phyloP scores from a whole-genome alignment of 306 rosid genomes.

The Geum urbanum region DNA sequence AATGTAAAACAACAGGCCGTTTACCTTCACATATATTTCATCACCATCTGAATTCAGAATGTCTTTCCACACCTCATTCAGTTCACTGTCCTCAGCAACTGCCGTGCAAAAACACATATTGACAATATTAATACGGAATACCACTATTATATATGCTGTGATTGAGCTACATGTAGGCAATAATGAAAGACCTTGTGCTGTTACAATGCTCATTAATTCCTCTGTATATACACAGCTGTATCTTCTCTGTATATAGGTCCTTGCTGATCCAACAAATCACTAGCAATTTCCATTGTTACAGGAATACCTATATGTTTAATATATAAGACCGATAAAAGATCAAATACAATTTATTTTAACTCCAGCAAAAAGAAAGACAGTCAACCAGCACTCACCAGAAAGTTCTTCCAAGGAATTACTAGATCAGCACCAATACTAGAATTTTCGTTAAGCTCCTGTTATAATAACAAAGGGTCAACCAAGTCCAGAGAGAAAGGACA shows the following conservation, averaged over 20 bases:
- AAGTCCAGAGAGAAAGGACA: neutral
- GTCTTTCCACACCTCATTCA: conserved; percentile 94
- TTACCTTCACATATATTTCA: conserved; percentile 95
- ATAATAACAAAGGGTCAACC: conserved; percentile 25
- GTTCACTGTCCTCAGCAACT: conserved; percentile 84
- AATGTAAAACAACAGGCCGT: neutral
- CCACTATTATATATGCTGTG: neutral
- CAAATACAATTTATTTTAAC: neutral
- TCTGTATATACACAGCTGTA: conserved; percentile 73
- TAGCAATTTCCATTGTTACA: conserved; percentile 97
- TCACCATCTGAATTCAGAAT: conserved; percentile 87
- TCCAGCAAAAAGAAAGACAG: conserved; percentile 19
- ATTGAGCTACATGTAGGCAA: conserved; percentile 13
- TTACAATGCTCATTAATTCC: conserved; percentile 96
- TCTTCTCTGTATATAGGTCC: conserved; percentile 96
- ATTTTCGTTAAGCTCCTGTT: conserved; percentile 68
- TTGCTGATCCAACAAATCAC: conserved; percentile 94
- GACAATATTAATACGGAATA: conserved; percentile 12
- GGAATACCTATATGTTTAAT: conserved; percentile 65
- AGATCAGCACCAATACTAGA: conserved; percentile 60
- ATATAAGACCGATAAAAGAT: conserved; percentile 22
- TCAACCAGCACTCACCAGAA: conserved; percentile 59
- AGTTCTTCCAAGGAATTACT: conserved; percentile 99
- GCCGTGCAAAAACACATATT: conserved; percentile 30
- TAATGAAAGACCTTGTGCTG: conserved; percentile 77